Conservation (phyloP, 2,329 filamentous ascomycete species). For the Neopestalotiopsis rosae region DNA sequence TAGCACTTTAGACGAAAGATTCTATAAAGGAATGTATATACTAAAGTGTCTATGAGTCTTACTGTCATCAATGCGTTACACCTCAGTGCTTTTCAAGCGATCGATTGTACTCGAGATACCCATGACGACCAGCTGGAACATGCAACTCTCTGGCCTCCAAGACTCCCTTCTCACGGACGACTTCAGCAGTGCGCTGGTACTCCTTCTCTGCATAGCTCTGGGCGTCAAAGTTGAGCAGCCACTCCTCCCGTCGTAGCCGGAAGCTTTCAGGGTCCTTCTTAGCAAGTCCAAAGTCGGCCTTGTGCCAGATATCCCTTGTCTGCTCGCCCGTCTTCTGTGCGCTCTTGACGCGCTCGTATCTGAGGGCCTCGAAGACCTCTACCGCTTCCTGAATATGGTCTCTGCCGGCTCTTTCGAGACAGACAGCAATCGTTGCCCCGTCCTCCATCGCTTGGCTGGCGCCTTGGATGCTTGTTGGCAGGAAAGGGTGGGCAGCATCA, state of each 20-base stretch:
- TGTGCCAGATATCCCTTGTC: conserved; percentile 57
- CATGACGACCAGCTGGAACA: conserved; percentile 30
- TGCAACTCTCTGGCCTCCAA: conserved; percentile 30
- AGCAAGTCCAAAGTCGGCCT: conserved; percentile 53
- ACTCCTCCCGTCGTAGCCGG: conserved; percentile 51
- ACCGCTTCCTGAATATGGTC: conserved; percentile 44
- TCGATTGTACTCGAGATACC: conserved; percentile 33
- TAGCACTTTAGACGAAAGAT: too few relatives aligned
- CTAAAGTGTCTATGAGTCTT: not conserved
- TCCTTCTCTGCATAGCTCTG: conserved; percentile 50
- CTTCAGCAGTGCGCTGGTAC: conserved; percentile 33
- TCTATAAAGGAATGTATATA: too few relatives aligned
- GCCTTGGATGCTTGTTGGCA: conserved; percentile 53
- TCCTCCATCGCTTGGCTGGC: conserved; percentile 56
- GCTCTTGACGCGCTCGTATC: conserved; percentile 52
- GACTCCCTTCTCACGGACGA: conserved; percentile 27
- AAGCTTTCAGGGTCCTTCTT: conserved; percentile 48
- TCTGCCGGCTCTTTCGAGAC: conserved; percentile 41
- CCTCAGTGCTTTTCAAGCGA: not conserved
- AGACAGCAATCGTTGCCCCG: conserved; percentile 51
- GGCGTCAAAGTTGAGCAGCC: conserved; percentile 54
- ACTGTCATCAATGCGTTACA: not conserved
- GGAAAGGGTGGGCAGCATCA: conserved; percentile 55
- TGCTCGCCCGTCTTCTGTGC: conserved; percentile 53
- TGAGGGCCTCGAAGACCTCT: conserved; percentile 48